Evolutionary conservation across 129 eudicot species (phyloP).

Genomic region (Flaveria robusta): DNA sequence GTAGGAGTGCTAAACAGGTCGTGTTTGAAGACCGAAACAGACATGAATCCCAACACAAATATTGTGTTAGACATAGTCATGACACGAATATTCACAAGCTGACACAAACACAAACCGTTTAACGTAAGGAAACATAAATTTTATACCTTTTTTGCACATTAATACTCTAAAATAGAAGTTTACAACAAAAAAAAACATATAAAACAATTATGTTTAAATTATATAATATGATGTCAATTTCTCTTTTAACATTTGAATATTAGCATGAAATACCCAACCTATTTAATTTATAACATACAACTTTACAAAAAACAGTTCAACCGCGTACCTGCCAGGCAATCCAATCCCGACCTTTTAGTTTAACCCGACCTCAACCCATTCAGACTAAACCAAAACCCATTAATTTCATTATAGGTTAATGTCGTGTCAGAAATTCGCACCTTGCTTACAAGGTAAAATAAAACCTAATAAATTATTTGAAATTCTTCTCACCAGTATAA

Average conservation of each 20-base stretch:
- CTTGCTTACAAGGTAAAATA: too few relatives aligned
- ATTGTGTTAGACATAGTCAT: not conserved
- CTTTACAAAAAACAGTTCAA: too few relatives aligned
- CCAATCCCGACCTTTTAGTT: not conserved
- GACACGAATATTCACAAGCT: too few relatives aligned
- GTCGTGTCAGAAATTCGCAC: not conserved
- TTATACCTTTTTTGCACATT: not conserved
- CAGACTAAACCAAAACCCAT: not conserved
- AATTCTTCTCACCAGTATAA: slow-evolving; percentile 54
- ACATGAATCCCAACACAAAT: not conserved
- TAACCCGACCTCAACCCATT: not conserved
- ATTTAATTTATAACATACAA: not conserved
- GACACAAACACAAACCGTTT: not conserved
- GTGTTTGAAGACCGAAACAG: not conserved
- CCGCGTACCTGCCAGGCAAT: too few relatives aligned
- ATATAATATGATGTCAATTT: not conserved
- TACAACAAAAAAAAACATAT: not conserved
- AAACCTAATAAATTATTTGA: slow-evolving; percentile 1
- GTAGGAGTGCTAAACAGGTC: not conserved
- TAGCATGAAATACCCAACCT: not conserved
- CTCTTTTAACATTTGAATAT: not conserved
- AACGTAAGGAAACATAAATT: not conserved
- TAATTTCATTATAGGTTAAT: not conserved
- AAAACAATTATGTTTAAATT: not conserved
- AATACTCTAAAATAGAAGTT: not conserved